These are phyloP conservation scores for Nitzschia sp. DNA, from an alignment of 108 stramenopile genomes.

Conservation along the genomic window DNA sequence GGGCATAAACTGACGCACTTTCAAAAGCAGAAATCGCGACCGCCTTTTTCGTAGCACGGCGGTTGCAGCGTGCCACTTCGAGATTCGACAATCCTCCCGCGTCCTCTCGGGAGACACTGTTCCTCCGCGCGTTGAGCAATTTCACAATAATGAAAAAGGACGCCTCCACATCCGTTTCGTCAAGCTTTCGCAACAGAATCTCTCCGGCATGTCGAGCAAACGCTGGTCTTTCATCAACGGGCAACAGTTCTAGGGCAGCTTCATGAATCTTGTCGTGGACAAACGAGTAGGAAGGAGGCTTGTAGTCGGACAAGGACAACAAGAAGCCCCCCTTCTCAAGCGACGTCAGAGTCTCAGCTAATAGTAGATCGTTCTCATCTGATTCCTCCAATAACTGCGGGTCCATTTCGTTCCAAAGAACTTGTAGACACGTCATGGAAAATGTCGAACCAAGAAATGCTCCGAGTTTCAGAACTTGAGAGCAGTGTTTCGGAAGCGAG, in stretches of 20 bases:
- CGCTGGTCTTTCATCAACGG: background rate
- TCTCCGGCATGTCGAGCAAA: conserved; percentile 1
- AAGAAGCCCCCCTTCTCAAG: background rate
- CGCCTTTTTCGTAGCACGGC: conserved; percentile 20
- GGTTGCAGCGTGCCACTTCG: conserved; percentile 17
- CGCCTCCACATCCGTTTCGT: background rate
- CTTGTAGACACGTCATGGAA: background rate
- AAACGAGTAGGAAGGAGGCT: background rate
- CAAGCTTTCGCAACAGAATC: conserved; percentile 3
- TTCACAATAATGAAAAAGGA: background rate
- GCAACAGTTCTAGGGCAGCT: background rate
- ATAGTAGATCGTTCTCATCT: background rate
- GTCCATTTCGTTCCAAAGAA: background rate
- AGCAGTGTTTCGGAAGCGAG: background rate
- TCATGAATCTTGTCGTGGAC: conserved; percentile 8
- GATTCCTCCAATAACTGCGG: background rate
- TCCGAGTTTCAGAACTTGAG: background rate
- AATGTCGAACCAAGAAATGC: background rate
- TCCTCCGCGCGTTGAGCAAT: background rate
- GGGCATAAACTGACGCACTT: conserved; percentile 18
- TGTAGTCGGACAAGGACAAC: background rate
- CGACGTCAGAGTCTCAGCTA: background rate
- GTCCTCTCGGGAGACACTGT: too few species aligned
- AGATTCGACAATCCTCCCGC: background rate
- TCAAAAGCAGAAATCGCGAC: conserved; percentile 25